Evolutionary conservation across 139 green algal species (phyloP), one percentile per base, ranked within the genome.

Genomic region (Spirogloea muscicola): DNA sequence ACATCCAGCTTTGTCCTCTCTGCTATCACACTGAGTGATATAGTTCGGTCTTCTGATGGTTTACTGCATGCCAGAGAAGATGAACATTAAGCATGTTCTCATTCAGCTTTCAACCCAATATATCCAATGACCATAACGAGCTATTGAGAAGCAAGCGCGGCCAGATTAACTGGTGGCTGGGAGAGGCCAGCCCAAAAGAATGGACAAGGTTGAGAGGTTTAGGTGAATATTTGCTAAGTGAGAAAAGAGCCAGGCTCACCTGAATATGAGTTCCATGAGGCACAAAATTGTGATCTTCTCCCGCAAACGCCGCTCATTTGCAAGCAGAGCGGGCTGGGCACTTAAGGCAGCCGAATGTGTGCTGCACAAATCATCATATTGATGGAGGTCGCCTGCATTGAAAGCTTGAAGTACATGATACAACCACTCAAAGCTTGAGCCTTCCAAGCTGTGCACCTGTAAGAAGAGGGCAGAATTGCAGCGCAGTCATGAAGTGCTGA

Each of bases 251-350:
- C n/a, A n/a, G n/a, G n/a, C 49, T 31, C 40, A 86, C 83, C 72
- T 84, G 69, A 87, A 87, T 6, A 92, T 83, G 31, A 85, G 72
- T 73, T 82, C 68, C 80, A 87, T 42, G 41, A 89, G 60, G 63
- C 81, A 89, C 64, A 96, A 86, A 34, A 98, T 88, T 38, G 92
- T 96, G 71, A 97, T 93, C 86, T 99, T 99, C 79, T 98, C 89
- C 2, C 91, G 70, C 43, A 98, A 85, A 31, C 80, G 82, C 59
- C 89, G 82, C 84, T 95, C 91, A 72, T 96, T 87, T 41, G 86
- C 82, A 34, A 97, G 93, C 59, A 99, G 83, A 27, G 89, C 91
- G 1, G 95, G 95, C 86, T 97, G 91, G 3, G 72, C 83, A 74
- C 97, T 96, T 13, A 99, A 87, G 60, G 84, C 66, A 0, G 69